phyloP scores from a whole-genome alignment of 2,329 filamentous ascomycete species.

The Pestalotiopsis fici region DNA sequence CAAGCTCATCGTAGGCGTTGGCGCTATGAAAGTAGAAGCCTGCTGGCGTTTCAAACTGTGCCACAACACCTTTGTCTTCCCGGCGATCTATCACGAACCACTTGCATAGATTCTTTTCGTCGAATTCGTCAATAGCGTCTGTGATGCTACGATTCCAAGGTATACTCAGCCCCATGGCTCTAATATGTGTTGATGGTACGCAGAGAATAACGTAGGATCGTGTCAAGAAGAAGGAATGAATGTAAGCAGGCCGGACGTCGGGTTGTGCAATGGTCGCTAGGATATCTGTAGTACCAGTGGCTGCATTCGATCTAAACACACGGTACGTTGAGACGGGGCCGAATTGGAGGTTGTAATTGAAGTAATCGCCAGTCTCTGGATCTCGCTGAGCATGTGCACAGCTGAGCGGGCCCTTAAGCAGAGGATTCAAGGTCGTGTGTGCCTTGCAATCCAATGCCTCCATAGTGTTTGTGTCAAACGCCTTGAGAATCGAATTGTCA shows the following conservation, averaged over 20 bases:
- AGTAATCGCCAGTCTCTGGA: conserved; percentile 72
- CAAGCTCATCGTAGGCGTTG: conserved; percentile 71
- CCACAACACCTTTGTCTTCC: conserved; percentile 64
- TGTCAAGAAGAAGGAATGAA: conserved; percentile 82
- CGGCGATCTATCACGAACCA: conserved; percentile 78
- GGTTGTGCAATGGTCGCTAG: conserved; percentile 64
- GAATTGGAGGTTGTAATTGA: conserved; percentile 78
- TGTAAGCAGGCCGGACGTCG: conserved; percentile 62
- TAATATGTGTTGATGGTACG: conserved; percentile 67
- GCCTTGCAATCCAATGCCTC: conserved; percentile 67
- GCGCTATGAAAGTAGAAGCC: conserved; percentile 81
- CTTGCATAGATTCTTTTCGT: conserved; percentile 53
- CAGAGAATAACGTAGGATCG: conserved; percentile 72
- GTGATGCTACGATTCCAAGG: conserved; percentile 67
- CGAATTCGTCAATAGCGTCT: conserved; percentile 67
- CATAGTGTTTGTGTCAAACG: conserved; percentile 69
- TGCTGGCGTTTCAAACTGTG: conserved; percentile 65
- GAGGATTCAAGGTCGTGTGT: conserved; percentile 66
- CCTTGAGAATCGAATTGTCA: conserved; percentile 58
- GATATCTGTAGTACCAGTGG: conserved; percentile 67
- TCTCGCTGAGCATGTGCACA: conserved; percentile 74
- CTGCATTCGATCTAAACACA: conserved; percentile 65
- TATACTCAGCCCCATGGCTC: conserved; percentile 58
- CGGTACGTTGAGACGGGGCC: conserved; percentile 62
- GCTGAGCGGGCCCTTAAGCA: conserved; percentile 66